Percentiles rank a stretch among this genome's conserved stretches.
Conservation (phyloP, 495 filamentous ascomycete genomes). For the Trichoderma erinaceum region DNA sequence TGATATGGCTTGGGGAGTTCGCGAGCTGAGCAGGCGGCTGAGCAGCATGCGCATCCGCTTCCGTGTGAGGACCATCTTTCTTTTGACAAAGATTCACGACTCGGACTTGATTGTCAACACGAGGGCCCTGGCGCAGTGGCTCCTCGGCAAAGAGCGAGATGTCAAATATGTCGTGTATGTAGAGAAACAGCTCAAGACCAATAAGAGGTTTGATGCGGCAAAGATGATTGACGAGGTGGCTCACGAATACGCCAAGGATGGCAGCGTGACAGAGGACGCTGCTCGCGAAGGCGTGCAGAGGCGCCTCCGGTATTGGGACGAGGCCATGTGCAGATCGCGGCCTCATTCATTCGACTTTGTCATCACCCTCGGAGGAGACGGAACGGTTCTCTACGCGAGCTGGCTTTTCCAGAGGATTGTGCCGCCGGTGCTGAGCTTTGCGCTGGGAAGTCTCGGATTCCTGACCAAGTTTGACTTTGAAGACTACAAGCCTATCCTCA, state of each 20-base stretch:
- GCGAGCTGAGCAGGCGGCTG: constrained; percentile 81
- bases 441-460: constrained; percentile 87
- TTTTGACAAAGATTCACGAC: constrained; percentile 86
- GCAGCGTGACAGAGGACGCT: constrained; percentile 21
- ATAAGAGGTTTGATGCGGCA: constrained; percentile 62
- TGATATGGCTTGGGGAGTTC: constrained; percentile 93
- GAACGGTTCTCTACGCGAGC: constrained; percentile 88
- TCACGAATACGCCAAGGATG: constrained; percentile 25
- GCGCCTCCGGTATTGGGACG: constrained; percentile 76
- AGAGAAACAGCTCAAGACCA: constrained; percentile 63
- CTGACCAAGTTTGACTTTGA: constrained; percentile 94
- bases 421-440: constrained; percentile 86
- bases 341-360: constrained; percentile 93
- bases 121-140: constrained; percentile 71
- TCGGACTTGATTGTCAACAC: constrained; percentile 72
- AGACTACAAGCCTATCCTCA: constrained; percentile 61
- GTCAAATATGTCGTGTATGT: constrained; percentile 71
- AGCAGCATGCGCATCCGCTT: constrained; percentile 73
- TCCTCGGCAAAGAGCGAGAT: constrained; percentile 69
- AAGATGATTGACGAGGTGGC: constrained; percentile 48
- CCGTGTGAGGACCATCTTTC: constrained; percentile 72
- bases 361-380: constrained; percentile 91
- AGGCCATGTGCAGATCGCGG: constrained; percentile 63
- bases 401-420: constrained; percentile 98
- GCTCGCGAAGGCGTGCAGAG: constrained; percentile 49